Base-by-base conservation (phyloP, 2,329 filamentous ascomycete species). In the Setomelanomma holmii region DNA sequence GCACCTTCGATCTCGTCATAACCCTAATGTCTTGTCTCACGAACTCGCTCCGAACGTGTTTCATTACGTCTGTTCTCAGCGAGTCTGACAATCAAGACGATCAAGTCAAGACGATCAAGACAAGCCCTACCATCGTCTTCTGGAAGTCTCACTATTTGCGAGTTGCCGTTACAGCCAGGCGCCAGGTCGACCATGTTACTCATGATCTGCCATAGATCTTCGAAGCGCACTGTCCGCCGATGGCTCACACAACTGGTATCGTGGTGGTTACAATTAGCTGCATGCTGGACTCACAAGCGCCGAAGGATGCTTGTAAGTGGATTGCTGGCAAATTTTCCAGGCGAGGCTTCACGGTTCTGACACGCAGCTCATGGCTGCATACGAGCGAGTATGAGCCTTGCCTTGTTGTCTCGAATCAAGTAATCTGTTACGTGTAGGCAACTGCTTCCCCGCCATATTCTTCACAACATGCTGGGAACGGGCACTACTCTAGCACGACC, bases 351-450 rank as follows among this genome's bases (percentile, higher is more conserved):
- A 57, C 52, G 21, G 59, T 56, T 42, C 43, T 63, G 61, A 64
- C 57, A 65, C 56, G 55, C 52, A 36, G 49, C 47, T 52, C 45
- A 51, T 48, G 47, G 48, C 43, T 67, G 62, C 64, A 64, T 60
- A 45, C 46, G 55, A 54, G 56, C 54, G 46, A 49, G 52, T 30
- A 51, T 61, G 60, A 61, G 45, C 53, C 51, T 45, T 27, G 49
- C 53, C 54, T 55, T 45, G 46, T 64, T 30, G 60, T 61, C 50
- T 56, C 64, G 52, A 45, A 51, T 66, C 61, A 63, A 56, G 62
- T 56, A 69, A 68, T 68, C 60, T 72, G 52, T 73, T 73, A 73
- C 71, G 71, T 73, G 67, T 72, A 51, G n/a, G n/a, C n/a, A 49
- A 49, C 68, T 71, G 64, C 63, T 70, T 71, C 68, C 69, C 67